Evolutionary conservation across 768 basidiomycete genomes (phyloP).

Genomic region (Hericium erinaceus): DNA sequence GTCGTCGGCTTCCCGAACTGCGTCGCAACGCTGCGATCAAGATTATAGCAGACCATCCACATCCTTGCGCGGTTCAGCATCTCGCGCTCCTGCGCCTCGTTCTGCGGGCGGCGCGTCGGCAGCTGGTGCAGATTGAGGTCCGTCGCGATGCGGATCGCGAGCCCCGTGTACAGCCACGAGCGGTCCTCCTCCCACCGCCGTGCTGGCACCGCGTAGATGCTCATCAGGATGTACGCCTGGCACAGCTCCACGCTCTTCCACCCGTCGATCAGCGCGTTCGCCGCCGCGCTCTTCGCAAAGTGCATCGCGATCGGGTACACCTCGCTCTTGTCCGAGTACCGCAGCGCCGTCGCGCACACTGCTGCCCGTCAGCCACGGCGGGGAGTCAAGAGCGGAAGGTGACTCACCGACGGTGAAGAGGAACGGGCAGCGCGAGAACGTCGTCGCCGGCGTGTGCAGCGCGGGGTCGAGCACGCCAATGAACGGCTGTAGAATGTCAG

Average conservation of each 20-base stretch:
- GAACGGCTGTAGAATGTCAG: conserved; percentile 65
- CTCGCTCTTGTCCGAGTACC: conserved; percentile 64
- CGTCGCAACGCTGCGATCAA: conserved; percentile 81
- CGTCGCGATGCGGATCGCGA: conserved; percentile 82
- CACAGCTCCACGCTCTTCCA: conserved; percentile 78
- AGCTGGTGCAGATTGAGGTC: conserved; percentile 85
- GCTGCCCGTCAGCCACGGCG: not conserved
- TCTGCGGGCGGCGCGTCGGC: conserved; percentile 58
- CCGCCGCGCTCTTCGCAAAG: conserved; percentile 68
- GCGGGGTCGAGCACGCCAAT: conserved; percentile 72
- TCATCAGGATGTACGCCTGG: conserved; percentile 73
- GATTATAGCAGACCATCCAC: conserved; percentile 86
- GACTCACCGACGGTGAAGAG: conserved; percentile 82
- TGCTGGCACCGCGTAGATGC: conserved; percentile 67
- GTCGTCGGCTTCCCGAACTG: conserved; percentile 86
- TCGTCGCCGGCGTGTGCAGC: conserved; percentile 76
- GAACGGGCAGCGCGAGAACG: conserved; percentile 80
- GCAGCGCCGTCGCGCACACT: conserved; percentile 86
- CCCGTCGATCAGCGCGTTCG: conserved; percentile 65
- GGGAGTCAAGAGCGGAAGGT: not conserved
- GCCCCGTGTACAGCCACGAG: conserved; percentile 82
- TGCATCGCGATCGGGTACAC: conserved; percentile 67
- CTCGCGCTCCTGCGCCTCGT: conserved; percentile 77
- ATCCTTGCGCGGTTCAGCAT: conserved; percentile 83
- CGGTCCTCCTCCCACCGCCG: conserved; percentile 85